Percentiles rank a stretch among this genome's conserved stretches.
phyloP scores from a whole-genome alignment of 306 rosid genomes.

The Luffa aegyptiaca region DNA sequence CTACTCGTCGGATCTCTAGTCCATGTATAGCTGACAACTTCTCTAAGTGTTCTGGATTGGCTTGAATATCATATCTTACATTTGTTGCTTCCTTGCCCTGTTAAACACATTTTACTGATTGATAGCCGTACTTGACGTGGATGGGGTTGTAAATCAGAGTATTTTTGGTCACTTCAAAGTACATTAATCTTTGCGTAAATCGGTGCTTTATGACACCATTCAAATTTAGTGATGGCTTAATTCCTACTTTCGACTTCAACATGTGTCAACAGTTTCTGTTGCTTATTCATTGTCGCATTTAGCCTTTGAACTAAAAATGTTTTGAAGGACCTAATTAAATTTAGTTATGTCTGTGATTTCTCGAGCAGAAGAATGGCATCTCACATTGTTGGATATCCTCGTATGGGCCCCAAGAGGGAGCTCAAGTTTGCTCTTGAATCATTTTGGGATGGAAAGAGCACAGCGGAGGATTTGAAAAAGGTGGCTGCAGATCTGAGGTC shows the following conservation, averaged over 20 bases:
- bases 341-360: not conserved
- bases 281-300: not conserved
- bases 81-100: not conserved
- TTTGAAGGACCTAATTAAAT: not conserved
- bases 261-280: not conserved
- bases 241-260: not conserved
- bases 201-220: not conserved
- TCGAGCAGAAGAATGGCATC: constrained; percentile 56
- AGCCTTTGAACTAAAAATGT: not conserved
- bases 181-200: no score
- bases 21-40: no score
- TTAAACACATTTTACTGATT: not conserved
- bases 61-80: not conserved
- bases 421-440: constrained; percentile 70
- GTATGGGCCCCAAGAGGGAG: constrained; percentile 87
- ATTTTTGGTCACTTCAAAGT: not conserved
- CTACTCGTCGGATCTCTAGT: no score
- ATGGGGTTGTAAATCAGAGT: not conserved
- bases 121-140: not conserved
- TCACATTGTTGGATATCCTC: constrained; percentile 82
- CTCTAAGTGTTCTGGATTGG: not conserved
- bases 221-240: not conserved
- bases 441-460: constrained; percentile 81
- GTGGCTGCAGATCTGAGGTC: constrained; percentile 54
- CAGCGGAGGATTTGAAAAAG: constrained; percentile 46